Evolutionary conservation across 2,329 filamentous ascomycete genomes (phyloP).

Genomic region (Beauveria sp.): DNA sequence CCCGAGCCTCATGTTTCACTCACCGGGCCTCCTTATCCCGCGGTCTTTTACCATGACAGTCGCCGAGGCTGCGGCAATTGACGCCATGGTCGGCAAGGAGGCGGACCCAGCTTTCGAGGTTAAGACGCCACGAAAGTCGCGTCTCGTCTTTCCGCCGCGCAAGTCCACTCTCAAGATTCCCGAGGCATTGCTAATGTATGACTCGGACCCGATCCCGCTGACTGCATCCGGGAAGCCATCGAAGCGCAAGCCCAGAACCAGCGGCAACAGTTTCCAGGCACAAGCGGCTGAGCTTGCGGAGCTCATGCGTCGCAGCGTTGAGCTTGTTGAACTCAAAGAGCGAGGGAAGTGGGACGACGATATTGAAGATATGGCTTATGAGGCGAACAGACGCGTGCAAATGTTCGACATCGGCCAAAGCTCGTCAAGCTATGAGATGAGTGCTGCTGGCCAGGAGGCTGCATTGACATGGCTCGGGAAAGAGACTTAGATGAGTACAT

Average conservation of each 20-base stretch:
- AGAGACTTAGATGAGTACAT: not conserved
- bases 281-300: slow-evolving; percentile 41
- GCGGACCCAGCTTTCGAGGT: not conserved
- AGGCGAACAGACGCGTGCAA: slow-evolving; percentile 31
- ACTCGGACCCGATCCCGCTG: slow-evolving; percentile 21
- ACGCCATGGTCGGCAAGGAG: slow-evolving; percentile 16
- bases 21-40: slow-evolving; percentile 39
- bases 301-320: slow-evolving; percentile 42
- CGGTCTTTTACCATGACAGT: slow-evolving; percentile 33
- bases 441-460: slow-evolving; percentile 19
- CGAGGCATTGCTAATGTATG: slow-evolving; percentile 40
- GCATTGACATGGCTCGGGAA: slow-evolving; percentile 25
- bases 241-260: slow-evolving; percentile 12
- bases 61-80: slow-evolving; percentile 20
- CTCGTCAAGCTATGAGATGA: slow-evolving; percentile 19
- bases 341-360: slow-evolving; percentile 34
- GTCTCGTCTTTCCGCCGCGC: slow-evolving; percentile 41
- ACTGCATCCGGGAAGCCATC: slow-evolving; percentile 15
- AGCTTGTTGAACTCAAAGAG: slow-evolving; percentile 37
- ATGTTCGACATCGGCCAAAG: slow-evolving; percentile 29
- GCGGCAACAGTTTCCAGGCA: slow-evolving; percentile 35
- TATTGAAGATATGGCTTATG: slow-evolving; percentile 24
- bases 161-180: slow-evolving; percentile 42
- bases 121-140: slow-evolving; percentile 32
- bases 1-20: slow-evolving; percentile 51